phyloP scores from a whole-genome alignment of 202 grass and related monocot genomes.

The Panicum hallii region DNA sequence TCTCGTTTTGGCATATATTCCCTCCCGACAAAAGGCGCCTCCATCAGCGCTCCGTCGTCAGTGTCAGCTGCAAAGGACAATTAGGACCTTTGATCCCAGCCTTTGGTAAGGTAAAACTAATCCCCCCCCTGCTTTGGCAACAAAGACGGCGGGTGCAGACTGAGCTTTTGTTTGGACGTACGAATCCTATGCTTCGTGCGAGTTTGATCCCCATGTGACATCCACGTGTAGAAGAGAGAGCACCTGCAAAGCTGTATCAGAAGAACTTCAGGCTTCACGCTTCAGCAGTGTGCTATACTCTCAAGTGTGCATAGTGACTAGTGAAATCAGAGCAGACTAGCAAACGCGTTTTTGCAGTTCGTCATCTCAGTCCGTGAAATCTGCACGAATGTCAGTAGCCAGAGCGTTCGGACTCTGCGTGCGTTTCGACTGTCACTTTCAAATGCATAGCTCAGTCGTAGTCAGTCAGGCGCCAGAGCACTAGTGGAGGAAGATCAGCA shows the following conservation, averaged over 20 bases:
- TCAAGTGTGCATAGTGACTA: no score
- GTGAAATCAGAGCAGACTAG: neutral
- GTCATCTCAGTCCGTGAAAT: neutral
- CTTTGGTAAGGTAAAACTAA: slow-evolving; percentile 49
- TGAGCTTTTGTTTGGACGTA: slow-evolving; percentile 42
- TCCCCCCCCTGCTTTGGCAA: slow-evolving; percentile 44
- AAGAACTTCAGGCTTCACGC: no score
- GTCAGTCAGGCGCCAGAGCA: neutral
- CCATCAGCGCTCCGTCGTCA: neutral
- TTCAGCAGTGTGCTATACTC: neutral
- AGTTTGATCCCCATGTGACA: slow-evolving; percentile 52
- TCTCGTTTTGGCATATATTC: slow-evolving; percentile 67
- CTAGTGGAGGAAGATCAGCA: slow-evolving; percentile 14
- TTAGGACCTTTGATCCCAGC: slow-evolving; percentile 55
- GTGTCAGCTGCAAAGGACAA: slow-evolving; percentile 46
- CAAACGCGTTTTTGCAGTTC: neutral
- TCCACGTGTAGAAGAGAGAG: slow-evolving; percentile 31
- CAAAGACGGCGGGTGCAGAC: slow-evolving; percentile 38
- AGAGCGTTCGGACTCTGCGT: neutral
- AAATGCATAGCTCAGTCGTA: neutral
- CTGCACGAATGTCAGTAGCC: neutral
- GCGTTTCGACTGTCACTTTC: neutral
- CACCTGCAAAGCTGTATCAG: neutral
- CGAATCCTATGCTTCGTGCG: slow-evolving; percentile 53
- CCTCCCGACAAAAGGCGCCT: slow-evolving; percentile 41